A percentile compares a stretch with the other conserved stretches of the same genome.
Conservation (phyloP, 352 stramenopile genomes). For the Nothophytophthora sp. region DNA sequence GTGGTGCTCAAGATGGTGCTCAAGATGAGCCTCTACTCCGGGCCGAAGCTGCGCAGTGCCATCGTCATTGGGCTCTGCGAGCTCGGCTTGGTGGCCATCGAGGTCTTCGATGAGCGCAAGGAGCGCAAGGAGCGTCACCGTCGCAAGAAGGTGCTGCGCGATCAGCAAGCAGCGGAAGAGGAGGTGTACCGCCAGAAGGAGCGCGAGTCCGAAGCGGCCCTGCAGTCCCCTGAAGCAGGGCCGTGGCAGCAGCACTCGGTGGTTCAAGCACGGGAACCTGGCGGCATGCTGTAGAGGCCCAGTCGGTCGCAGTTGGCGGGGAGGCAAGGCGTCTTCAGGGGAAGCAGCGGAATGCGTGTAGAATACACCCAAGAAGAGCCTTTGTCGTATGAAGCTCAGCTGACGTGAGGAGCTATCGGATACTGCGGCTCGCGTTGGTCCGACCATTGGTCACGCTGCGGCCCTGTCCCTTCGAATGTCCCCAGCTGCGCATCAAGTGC, state of each 20-base stretch:
- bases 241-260: constrained; percentile 21
- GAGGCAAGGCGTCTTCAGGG: too few relatives aligned
- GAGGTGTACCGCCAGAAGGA: constrained; percentile 24
- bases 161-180: constrained; percentile 39
- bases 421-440: too few relatives aligned
- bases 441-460: too few relatives aligned
- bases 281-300: constrained; percentile 33
- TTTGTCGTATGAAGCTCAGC: too few relatives aligned
- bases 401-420: too few relatives aligned
- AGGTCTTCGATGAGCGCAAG: constrained; percentile 72
- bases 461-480: too few relatives aligned
- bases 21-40: constrained; percentile 60
- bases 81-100: constrained; percentile 65
- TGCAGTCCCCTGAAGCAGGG: too few relatives aligned
- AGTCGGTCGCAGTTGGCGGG: too few relatives aligned
- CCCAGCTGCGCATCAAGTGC: too few relatives aligned
- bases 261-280: constrained; percentile 17
- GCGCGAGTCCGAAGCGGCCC: constrained; percentile 24
- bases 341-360: too few relatives aligned
- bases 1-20: constrained; percentile 53
- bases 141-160: constrained; percentile 53
- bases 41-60: constrained; percentile 59
- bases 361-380: too few relatives aligned
- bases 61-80: constrained; percentile 67
- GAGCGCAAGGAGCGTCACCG: constrained; percentile 56